Evolutionary conservation across 139 green algal species (phyloP).

Genomic region (Chlamydomonas asymmetrica): DNA sequence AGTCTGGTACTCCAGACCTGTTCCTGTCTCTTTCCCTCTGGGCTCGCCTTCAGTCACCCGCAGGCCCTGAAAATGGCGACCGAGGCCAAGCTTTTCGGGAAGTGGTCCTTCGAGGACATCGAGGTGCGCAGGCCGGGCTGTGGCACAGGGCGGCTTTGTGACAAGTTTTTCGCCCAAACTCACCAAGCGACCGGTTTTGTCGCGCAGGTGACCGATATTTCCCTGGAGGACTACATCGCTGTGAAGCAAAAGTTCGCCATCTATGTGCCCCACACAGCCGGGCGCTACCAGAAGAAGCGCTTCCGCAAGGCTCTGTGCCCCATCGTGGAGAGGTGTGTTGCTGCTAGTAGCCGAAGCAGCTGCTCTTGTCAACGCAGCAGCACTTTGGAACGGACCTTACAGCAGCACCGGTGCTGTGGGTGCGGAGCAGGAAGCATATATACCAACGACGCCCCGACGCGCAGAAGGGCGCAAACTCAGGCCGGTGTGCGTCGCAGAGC

Average conservation of each 20-base stretch:
- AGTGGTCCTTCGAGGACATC: constrained; percentile 96
- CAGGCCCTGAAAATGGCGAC: constrained; percentile 22
- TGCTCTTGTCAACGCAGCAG: no score
- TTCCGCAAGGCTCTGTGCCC: constrained; percentile 99
- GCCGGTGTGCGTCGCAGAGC: no score
- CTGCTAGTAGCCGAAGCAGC: no score
- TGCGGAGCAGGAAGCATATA: no score
- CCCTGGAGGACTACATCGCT: constrained; percentile 98
- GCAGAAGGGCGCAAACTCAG: no score
- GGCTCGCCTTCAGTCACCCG: no score
- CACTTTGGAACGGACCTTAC: no score
- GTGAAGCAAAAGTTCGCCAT: constrained; percentile 94
- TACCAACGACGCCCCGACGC: no score
- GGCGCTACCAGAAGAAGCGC: constrained; percentile 96
- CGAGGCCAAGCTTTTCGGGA: constrained; percentile 91
- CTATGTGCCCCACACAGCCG: constrained; percentile 96
- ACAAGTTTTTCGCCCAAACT: not conserved
- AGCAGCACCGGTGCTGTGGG: no score
- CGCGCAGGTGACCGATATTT: constrained; percentile 94
- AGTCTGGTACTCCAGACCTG: no score
- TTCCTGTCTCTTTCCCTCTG: no score
- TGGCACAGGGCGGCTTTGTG: no score
- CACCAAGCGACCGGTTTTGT: not conserved
- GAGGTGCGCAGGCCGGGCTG: constrained; percentile 72
- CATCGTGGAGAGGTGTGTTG: constrained; percentile 92